Evolutionary conservation across 306 rosid genomes (phyloP).

Genomic region (Malus fusca): DNA sequence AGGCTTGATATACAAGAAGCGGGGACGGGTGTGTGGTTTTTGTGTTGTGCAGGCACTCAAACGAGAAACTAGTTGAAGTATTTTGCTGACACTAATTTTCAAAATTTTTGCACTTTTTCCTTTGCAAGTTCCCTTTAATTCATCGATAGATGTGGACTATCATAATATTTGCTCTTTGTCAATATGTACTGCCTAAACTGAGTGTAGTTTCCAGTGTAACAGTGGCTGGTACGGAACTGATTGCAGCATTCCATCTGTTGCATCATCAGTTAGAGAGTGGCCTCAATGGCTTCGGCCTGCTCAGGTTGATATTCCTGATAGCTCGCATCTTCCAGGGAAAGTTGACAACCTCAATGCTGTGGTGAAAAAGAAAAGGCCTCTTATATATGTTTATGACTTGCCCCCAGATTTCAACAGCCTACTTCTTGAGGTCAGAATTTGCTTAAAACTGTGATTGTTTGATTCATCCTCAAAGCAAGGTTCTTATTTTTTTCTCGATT

Average conservation of each 20-base stretch:
- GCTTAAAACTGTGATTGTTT: slow-evolving; percentile 13
- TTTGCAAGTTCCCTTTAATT: not conserved
- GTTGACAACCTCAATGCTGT: slow-evolving; percentile 40
- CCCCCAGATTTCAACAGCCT: slow-evolving; percentile 83
- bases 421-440: slow-evolving; percentile 69
- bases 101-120: not conserved
- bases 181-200: slow-evolving; percentile 18
- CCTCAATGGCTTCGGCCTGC: slow-evolving; percentile 95
- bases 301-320: slow-evolving; percentile 51
- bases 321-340: slow-evolving; percentile 29
- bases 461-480: slow-evolving; percentile 13
- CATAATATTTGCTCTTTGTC: not conserved
- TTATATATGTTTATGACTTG: slow-evolving; percentile 82
- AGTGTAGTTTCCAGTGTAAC: slow-evolving; percentile 59
- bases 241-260: slow-evolving; percentile 82
- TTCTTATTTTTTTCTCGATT: slow-evolving; percentile 14
- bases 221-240: slow-evolving; percentile 96
- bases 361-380: slow-evolving; percentile 82
- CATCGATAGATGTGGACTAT: not conserved
- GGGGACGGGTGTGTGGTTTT: not conserved
- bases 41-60: not conserved
- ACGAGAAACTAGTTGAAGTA: not conserved
- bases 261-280: slow-evolving; percentile 69
- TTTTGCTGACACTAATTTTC: not conserved
- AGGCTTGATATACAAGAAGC: not conserved